Conservation (phyloP, 2,329 filamentous ascomycete genomes). For the Cucurbitaria berberidis region DNA sequence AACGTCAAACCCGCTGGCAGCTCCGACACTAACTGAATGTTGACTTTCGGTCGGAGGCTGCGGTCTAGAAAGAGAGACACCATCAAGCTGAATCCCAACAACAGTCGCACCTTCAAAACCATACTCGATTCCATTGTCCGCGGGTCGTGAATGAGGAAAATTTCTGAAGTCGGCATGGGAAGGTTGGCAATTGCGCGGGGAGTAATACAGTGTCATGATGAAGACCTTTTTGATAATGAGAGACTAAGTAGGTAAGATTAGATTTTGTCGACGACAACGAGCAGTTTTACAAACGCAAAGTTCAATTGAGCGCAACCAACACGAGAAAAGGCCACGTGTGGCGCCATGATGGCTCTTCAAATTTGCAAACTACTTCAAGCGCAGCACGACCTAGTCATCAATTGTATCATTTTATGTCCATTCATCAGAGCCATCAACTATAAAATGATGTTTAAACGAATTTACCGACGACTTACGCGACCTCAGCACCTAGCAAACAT, state of each 20-base stretch:
- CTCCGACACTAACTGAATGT: slow-evolving; percentile 2
- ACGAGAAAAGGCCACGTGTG: background rate
- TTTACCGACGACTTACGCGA: background rate
- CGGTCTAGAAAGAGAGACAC: slow-evolving; percentile 2
- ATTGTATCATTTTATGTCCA: background rate
- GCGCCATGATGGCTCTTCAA: background rate
- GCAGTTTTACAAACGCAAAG: background rate
- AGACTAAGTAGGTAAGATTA: background rate
- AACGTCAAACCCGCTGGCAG: background rate
- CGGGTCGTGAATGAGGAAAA: slow-evolving; percentile 10
- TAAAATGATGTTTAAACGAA: background rate
- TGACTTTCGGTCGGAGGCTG: background rate
- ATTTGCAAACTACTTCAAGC: background rate
- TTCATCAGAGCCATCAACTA: background rate
- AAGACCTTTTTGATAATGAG: background rate
- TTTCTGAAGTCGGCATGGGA: background rate
- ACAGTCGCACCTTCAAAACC: slow-evolving; percentile 8
- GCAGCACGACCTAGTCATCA: background rate
- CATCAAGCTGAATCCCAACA: slow-evolving; percentile 8
- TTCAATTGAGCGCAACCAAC: background rate
- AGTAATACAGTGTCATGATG: background rate
- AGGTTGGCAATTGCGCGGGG: background rate
- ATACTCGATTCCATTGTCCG: slow-evolving; percentile 1
- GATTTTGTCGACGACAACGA: background rate
- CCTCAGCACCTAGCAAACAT: background rate